Conservation (phyloP, 2,329 filamentous ascomycete genomes). For the Thyridium curvatum region DNA sequence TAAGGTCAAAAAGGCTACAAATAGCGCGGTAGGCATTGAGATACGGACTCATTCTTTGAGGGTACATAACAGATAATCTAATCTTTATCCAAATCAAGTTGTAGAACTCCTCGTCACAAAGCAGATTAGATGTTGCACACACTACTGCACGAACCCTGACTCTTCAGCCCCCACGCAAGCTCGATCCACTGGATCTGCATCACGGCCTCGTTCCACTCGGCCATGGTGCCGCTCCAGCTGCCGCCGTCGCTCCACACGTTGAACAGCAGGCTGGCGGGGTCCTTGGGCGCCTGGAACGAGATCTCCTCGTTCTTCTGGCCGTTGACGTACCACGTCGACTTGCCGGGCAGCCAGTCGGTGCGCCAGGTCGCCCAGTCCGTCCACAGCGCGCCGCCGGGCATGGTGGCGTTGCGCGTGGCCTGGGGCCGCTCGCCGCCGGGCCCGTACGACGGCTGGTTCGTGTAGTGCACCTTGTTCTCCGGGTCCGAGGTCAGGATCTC, state of each 20-base stretch:
- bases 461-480: conserved; percentile 32
- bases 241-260: conserved; percentile 49
- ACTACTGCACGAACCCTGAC: no score
- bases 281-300: conserved; percentile 39
- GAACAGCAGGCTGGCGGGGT: conserved; percentile 38
- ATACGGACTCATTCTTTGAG: no score
- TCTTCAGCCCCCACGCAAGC: conserved; percentile 17
- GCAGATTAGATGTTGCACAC: no score
- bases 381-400: conserved; percentile 30
- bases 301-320: conserved; percentile 35
- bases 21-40: no score
- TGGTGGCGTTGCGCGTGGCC: conserved; percentile 30
- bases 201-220: conserved; percentile 28
- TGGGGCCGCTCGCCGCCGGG: conserved; percentile 30
- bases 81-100: no score
- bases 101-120: no score
- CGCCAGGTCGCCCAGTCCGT: conserved; percentile 43
- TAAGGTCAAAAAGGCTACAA: no score
- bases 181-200: conserved; percentile 49
- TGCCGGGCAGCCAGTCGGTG: conserved; percentile 42
- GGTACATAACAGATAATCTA: no score
- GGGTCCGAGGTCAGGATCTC: conserved; percentile 33
- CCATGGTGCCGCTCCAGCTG: conserved; percentile 42
- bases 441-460: conserved; percentile 43
- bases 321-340: conserved; percentile 43